Conservation (phyloP, 169 alveolate species). For the Cryptosporidium canis region DNA sequence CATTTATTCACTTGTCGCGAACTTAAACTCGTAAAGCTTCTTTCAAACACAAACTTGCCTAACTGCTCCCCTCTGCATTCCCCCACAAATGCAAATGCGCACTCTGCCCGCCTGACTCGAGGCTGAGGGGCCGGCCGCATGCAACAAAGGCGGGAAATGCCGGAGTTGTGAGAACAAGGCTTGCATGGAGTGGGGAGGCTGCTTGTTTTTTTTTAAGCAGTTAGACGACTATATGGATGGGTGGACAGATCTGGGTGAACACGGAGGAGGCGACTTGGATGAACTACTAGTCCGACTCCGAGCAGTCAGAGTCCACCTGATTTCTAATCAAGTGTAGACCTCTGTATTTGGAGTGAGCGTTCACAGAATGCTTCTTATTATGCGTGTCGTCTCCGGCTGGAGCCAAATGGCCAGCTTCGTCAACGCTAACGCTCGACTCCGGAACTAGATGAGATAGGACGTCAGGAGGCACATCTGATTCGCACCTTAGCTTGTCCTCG, state of each 20-base stretch:
- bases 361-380: neutral
- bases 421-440: neutral
- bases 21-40: neutral
- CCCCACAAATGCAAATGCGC: neutral
- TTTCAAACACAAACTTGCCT: neutral
- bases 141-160: neutral
- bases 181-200: neutral
- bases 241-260: too few species aligned
- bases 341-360: constrained; percentile 19
- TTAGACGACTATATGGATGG: too few species aligned
- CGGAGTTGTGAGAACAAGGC: neutral
- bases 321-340: constrained; percentile 44
- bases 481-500: neutral
- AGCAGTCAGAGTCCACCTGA: constrained; percentile 9
- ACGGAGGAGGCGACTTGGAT: too few species aligned
- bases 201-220: too few species aligned
- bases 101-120: neutral
- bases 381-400: neutral
- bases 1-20: neutral
- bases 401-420: neutral
- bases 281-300: neutral
- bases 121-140: neutral
- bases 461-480: neutral
- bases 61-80: neutral
- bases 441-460: neutral